Base-by-base conservation (phyloP, 1,284 basidiomycete genomes). In the Coniferiporia weirii region DNA sequence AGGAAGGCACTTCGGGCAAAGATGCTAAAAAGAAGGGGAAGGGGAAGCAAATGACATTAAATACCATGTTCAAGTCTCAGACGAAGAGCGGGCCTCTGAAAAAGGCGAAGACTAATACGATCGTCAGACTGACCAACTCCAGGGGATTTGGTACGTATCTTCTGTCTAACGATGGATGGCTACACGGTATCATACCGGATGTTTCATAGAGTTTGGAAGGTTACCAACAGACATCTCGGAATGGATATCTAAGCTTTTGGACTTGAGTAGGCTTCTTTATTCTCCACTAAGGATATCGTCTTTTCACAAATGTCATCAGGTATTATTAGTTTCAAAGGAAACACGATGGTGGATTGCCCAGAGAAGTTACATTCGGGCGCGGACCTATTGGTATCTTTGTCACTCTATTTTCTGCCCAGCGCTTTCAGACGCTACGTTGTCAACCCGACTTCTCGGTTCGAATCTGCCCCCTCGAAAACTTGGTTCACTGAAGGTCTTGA, bases 231-330 rank as follows among this genome's bases (percentile, higher is more conserved):
- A 88, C 46, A 73, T 81, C 22, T 81, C 88, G 7, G 75, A 76
- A 61, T 92, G 88, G 89, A 77, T 89, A 9, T 80, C 84, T 22
- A 84, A 79, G 62, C 72, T 93, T 9, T 71, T 92, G n/a, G 90
- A 92, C 64, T 74, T 85, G 51, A 79, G 86, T 87, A 63, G 49
- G 74, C 66, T 47, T 17, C 12, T 35, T 12, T 35, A 20, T 58
- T 32, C 46, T 43, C 44, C 54, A 36, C 20, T 12, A 12, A 12
- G 45, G 52, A 40, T 54, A 54, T 4, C 32, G 27, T 57, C n/a
- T 44, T 61, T 44, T 15, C 43, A 44, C 10, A 36, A 10, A 32
- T 5, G 35, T 35, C 38, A 36, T 17, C 60, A 90, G 87, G 75
- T 44, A 77, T 89, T 53, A 76, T 89, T 34, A 79, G 82, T 59